Evolutionary conservation across 2,329 filamentous ascomycete genomes (phyloP).

Genomic region (Penicillium digitatum): DNA sequence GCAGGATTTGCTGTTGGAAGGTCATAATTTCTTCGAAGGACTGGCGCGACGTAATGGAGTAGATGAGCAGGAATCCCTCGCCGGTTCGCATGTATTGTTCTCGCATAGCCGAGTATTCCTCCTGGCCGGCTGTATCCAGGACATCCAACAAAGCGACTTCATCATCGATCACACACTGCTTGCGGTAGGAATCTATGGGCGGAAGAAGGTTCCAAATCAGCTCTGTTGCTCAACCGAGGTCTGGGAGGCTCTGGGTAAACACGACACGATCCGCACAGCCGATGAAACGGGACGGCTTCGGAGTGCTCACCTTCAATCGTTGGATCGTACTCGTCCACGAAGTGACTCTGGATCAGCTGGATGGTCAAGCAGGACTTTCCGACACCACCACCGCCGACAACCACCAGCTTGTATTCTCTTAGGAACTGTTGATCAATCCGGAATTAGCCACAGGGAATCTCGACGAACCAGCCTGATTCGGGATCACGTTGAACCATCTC

Average conservation of each 20-base stretch:
- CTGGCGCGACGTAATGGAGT: slow-evolving; percentile 95
- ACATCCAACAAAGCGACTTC: slow-evolving; percentile 97
- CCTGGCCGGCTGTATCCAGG: slow-evolving; percentile 94
- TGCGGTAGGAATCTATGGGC: slow-evolving; percentile 87
- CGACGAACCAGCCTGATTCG: background rate
- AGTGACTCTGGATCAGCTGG: slow-evolving; percentile 91
- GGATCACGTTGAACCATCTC: slow-evolving; percentile 3
- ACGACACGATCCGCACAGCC: background rate
- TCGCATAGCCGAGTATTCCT: slow-evolving; percentile 98
- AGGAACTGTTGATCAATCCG: slow-evolving; percentile 57
- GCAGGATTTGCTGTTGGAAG: slow-evolving; percentile 96
- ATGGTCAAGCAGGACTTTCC: slow-evolving; percentile 99
- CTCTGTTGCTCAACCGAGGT: background rate
- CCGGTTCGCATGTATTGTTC: slow-evolving; percentile 99
- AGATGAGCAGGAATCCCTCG: slow-evolving; percentile 95
- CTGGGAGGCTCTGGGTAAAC: background rate
- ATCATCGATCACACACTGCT: slow-evolving; percentile 98
- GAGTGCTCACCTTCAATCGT: slow-evolving; percentile 80
- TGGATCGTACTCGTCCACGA: slow-evolving; percentile 98
- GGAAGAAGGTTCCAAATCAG: slow-evolving; percentile 3
- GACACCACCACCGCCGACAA: slow-evolving; percentile 95
- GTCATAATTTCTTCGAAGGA: slow-evolving; percentile 98
- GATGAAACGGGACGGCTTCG: background rate
- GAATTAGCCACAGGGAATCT: background rate
- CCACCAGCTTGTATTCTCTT: slow-evolving; percentile 92